Percentiles rank a stretch among this genome's conserved stretches.
Evolutionary conservation across 345 rosid species (phyloP).

Genomic region (Aquilaria sinensis): DNA sequence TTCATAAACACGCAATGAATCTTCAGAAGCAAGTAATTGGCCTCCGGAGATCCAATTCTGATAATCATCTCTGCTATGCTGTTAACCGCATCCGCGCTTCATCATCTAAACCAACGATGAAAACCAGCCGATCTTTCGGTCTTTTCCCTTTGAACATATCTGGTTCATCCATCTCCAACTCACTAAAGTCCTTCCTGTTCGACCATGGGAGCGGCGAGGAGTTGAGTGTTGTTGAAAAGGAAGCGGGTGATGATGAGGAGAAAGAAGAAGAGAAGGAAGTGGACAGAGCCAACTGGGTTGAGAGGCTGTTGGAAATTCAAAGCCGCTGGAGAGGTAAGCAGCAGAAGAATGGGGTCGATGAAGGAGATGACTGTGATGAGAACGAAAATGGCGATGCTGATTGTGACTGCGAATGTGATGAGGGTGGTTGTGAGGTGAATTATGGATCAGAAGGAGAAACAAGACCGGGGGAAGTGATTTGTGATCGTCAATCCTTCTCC

Average conservation of each 20-base stretch:
- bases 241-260: slow-evolving; percentile 17
- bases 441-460: slow-evolving; percentile 42
- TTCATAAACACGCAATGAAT: slow-evolving; percentile 21
- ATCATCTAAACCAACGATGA: slow-evolving; percentile 34
- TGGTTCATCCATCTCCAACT: slow-evolving; percentile 43
- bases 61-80: slow-evolving; percentile 51
- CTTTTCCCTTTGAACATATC: slow-evolving; percentile 57
- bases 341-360: slow-evolving; percentile 19
- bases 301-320: slow-evolving; percentile 58
- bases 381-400: slow-evolving; percentile 9
- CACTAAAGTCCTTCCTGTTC: slow-evolving; percentile 45
- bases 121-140: slow-evolving; percentile 48
- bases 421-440: slow-evolving; percentile 40
- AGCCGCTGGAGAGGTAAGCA: slow-evolving; percentile 45
- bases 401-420: slow-evolving; percentile 32
- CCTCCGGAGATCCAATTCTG: slow-evolving; percentile 56
- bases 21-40: slow-evolving; percentile 4
- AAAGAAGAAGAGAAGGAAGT: slow-evolving; percentile 22
- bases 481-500: slow-evolving; percentile 47
- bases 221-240: slow-evolving; percentile 20
- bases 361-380: slow-evolving; percentile 12
- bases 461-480: slow-evolving; percentile 17
- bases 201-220: slow-evolving; percentile 49
- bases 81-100: slow-evolving; percentile 36
- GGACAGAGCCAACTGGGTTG: slow-evolving; percentile 70